Conservation (phyloP, 2,329 filamentous ascomycete genomes). For the Fusarium aywerte region DNA sequence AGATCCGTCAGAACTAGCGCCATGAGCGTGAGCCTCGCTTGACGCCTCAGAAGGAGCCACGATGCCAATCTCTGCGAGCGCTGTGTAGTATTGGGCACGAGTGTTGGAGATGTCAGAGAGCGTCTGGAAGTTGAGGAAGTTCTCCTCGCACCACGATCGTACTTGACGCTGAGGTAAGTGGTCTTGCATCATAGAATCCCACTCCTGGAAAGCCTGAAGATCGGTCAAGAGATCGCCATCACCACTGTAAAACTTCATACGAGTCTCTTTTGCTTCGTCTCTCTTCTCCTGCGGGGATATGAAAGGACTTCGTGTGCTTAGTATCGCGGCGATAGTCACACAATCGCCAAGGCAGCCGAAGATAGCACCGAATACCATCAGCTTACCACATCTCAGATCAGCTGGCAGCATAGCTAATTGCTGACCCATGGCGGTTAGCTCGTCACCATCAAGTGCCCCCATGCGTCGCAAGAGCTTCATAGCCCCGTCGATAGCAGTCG, state of each 20-base stretch:
- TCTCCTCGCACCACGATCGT: conserved; percentile 82
- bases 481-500: conserved; percentile 85
- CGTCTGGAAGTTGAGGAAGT: conserved; percentile 85
- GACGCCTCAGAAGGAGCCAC: conserved; percentile 58
- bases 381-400: conserved; percentile 90
- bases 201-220: conserved; percentile 83
- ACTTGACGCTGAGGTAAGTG: conserved; percentile 70
- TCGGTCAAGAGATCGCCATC: conserved; percentile 93
- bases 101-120: conserved; percentile 90
- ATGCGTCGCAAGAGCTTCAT: conserved; percentile 82
- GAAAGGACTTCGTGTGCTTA: conserved; percentile 91
- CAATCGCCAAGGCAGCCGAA: conserved; percentile 92
- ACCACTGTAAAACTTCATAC: conserved; percentile 76
- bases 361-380: conserved; percentile 94
- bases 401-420: conserved; percentile 96
- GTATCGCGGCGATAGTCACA: conserved; percentile 87
- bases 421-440: conserved; percentile 88
- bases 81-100: conserved; percentile 83
- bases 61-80: conserved; percentile 87
- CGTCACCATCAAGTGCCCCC: conserved; percentile 86
- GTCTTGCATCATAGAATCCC: conserved; percentile 73
- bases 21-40: conserved; percentile 44
- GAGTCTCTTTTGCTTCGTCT: conserved; percentile 81
- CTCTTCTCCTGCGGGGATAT: conserved; percentile 84
- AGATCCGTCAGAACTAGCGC: conserved; percentile 46